Evolutionary conservation across 1,284 basidiomycete genomes (phyloP).

Genomic region (Malassezia caprae): DNA sequence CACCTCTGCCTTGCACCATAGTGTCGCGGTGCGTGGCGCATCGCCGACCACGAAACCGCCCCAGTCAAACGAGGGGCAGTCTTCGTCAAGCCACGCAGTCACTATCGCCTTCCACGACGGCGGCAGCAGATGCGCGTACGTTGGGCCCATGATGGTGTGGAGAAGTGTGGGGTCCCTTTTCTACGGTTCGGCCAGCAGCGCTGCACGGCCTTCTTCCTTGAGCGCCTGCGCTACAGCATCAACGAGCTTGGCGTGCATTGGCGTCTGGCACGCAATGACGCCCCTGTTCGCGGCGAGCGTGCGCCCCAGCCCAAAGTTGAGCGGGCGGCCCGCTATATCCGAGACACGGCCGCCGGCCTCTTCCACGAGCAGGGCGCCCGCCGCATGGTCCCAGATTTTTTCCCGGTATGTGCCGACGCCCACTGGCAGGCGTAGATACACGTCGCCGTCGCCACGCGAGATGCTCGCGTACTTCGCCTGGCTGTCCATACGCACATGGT

Average conservation of each 20-base stretch:
- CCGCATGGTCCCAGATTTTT: slow-evolving; percentile 94
- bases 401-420: slow-evolving; percentile 66
- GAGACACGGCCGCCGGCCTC: slow-evolving; percentile 81
- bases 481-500: slow-evolving; percentile 76
- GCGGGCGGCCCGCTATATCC: slow-evolving; percentile 66
- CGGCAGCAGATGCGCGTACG: slow-evolving; percentile 34
- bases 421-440: slow-evolving; percentile 83
- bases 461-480: slow-evolving; percentile 92
- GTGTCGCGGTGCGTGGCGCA: slow-evolving; percentile 68
- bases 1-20: slow-evolving; percentile 66
- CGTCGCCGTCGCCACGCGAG: slow-evolving; percentile 73
- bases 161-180: neutral
- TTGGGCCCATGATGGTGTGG: neutral
- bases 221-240: slow-evolving; percentile 64
- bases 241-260: slow-evolving; percentile 61
- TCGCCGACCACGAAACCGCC: slow-evolving; percentile 96
- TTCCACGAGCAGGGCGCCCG: slow-evolving; percentile 71
- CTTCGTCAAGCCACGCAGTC: slow-evolving; percentile 75
- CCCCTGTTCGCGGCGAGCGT: slow-evolving; percentile 79
- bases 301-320: slow-evolving; percentile 78
- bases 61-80: slow-evolving; percentile 92
- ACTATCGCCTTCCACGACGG: slow-evolving; percentile 59
- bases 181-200: neutral
- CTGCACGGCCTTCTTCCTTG: slow-evolving; percentile 51
- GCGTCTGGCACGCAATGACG: slow-evolving; percentile 65